Evolutionary conservation across 2,329 filamentous ascomycete species (phyloP).

Genomic region (Hypoxylon sp.): DNA sequence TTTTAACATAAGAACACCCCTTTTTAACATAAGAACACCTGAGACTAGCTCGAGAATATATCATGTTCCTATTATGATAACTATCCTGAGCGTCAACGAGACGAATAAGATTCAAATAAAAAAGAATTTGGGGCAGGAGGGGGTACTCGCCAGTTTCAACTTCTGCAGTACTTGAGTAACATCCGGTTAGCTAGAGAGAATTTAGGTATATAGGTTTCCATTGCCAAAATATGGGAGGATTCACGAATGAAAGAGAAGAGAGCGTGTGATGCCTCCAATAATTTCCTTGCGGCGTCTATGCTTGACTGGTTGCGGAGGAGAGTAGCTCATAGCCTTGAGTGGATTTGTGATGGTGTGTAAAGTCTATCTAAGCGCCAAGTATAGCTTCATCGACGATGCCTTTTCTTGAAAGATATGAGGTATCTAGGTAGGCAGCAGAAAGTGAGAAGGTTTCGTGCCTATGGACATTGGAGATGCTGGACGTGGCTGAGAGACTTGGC

Average conservation of each 20-base stretch:
- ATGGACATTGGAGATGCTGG: slow-evolving; percentile 13
- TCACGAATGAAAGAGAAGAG: neutral
- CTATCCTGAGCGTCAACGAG: too few relatives aligned
- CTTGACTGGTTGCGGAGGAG: neutral
- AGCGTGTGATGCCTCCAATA: neutral
- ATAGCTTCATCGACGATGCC: neutral
- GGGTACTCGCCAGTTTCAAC: neutral
- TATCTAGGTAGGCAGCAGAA: slow-evolving; percentile 2
- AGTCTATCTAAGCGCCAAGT: slow-evolving; percentile 18
- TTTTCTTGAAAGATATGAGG: neutral
- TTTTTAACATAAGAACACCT: too few relatives aligned
- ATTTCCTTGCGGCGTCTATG: neutral
- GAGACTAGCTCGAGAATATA: neutral
- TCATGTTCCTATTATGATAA: too few relatives aligned
- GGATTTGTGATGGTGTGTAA: neutral
- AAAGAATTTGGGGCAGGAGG: too few relatives aligned
- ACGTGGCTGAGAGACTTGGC: slow-evolving; percentile 40
- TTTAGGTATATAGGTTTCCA: neutral
- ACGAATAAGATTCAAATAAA: too few relatives aligned
- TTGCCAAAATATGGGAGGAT: neutral
- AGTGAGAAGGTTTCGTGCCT: slow-evolving; percentile 6
- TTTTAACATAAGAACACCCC: too few relatives aligned
- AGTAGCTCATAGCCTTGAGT: neutral
- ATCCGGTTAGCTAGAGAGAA: neutral
- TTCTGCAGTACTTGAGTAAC: neutral